phyloP scores from a whole-genome alignment of 495 filamentous ascomycete genomes.

The Clavariopsis aquatica region DNA sequence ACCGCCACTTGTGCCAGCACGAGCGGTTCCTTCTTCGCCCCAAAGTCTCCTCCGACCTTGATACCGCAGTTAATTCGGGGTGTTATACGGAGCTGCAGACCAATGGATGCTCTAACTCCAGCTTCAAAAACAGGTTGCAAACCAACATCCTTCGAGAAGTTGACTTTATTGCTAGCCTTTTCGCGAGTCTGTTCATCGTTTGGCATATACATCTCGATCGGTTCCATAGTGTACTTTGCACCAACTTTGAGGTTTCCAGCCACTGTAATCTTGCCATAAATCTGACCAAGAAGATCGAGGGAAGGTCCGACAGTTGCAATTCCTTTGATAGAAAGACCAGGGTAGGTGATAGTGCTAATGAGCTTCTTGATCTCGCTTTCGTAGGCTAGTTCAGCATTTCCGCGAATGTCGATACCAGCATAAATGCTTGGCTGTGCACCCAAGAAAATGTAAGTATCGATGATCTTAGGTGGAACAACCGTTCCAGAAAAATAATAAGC shows the following conservation, averaged over 20 bases:
- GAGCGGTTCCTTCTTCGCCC: too few relatives aligned
- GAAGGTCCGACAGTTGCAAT: conserved; percentile 7
- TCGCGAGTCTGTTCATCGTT: not conserved
- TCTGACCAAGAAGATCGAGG: conserved; percentile 3
- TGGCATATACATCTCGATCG: conserved; percentile 3
- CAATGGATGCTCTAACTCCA: too few relatives aligned
- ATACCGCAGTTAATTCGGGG: too few relatives aligned
- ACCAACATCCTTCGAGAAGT: not conserved
- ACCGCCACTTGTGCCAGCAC: too few relatives aligned
- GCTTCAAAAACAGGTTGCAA: too few relatives aligned
- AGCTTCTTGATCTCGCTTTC: not conserved
- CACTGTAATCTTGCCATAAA: not conserved
- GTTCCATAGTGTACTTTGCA: not conserved
- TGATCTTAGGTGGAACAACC: not conserved
- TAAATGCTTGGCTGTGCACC: not conserved
- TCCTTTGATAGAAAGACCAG: conserved; percentile 12
- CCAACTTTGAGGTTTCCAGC: conserved; percentile 4
- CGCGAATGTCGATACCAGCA: not conserved
- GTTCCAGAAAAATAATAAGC: conserved; percentile 5
- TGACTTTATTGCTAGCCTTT: not conserved
- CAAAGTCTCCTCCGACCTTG: too few relatives aligned
- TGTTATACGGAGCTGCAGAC: too few relatives aligned
- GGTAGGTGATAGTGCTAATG: conserved; percentile 3
- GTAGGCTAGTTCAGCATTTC: conserved; percentile 3
- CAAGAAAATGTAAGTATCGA: not conserved